Evolutionary conservation across 257 asterid species (phyloP).

Genomic region (Forsythia viridissima): DNA sequence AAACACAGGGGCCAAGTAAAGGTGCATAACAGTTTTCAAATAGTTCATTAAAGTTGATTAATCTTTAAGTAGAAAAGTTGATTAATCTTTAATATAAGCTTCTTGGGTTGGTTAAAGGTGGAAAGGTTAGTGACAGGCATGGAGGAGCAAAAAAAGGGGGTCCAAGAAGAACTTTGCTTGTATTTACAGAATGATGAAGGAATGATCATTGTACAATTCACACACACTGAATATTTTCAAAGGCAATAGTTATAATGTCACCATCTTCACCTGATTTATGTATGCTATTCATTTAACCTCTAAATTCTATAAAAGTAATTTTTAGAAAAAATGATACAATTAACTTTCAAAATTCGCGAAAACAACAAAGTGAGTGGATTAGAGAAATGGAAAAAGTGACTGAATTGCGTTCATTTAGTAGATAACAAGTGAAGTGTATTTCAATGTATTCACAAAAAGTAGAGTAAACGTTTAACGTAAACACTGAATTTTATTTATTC

Average conservation of each 20-base stretch:
- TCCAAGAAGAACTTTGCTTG: slow-evolving; percentile 38
- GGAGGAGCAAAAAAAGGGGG: slow-evolving; percentile 17
- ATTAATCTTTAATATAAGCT: slow-evolving; percentile 6
- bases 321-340: not conserved
- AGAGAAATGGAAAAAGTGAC: too few relatives aligned
- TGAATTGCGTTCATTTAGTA: not conserved
- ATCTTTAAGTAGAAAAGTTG: not conserved
- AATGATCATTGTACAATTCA: not conserved
- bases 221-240: not conserved
- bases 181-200: slow-evolving; percentile 25
- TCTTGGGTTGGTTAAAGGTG: not conserved
- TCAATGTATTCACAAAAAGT: not conserved
- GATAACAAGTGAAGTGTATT: slow-evolving; percentile 2
- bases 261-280: slow-evolving; percentile 32
- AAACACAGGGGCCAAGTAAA: slow-evolving; percentile 21
- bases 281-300: slow-evolving; percentile 1
- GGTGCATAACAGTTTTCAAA: slow-evolving; percentile 14
- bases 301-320: slow-evolving; percentile 2
- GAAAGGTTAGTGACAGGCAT: slow-evolving; percentile 7
- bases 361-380: too few relatives aligned
- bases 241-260: slow-evolving; percentile 32
- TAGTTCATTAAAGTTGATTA: slow-evolving; percentile 1
- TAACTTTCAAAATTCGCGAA: not conserved
- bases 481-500: too few relatives aligned
- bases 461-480: too few relatives aligned